Evolutionary conservation across 495 filamentous ascomycete species (phyloP).

Genomic region (Podospora appendiculata): DNA sequence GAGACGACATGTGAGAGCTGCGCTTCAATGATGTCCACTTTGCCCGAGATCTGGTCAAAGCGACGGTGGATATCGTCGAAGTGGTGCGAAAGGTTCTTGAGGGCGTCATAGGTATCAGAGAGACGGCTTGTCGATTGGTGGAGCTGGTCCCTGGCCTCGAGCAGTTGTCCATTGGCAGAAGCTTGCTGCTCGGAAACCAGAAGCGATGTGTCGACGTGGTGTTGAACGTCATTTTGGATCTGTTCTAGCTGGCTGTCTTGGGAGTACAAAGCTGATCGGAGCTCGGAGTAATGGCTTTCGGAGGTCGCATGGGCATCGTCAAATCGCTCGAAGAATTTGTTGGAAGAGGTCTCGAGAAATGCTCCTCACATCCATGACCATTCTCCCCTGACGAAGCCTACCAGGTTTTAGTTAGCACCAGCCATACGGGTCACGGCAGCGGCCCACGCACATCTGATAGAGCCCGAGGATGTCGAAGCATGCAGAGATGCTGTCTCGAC

Average conservation of each 20-base stretch:
- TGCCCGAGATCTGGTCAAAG: no score
- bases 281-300: background rate
- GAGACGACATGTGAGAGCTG: background rate
- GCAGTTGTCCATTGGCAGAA: no score
- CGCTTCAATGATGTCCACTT: background rate
- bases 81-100: no score
- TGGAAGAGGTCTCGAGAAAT: background rate
- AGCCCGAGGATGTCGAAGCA: background rate
- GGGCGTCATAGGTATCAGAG: no score
- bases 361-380: background rate
- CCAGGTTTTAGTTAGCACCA: background rate
- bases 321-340: background rate
- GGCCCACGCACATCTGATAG: background rate
- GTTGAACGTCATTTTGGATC: background rate
- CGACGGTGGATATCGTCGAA: no score
- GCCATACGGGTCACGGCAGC: background rate
- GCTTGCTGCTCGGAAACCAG: no score
- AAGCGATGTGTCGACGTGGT: background rate
- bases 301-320: background rate
- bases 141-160: no score
- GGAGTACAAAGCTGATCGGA: background rate
- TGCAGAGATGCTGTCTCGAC: background rate
- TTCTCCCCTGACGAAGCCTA: background rate
- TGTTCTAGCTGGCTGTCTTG: background rate
- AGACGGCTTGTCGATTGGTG: no score